Evolutionary conservation across 768 basidiomycete genomes (phyloP).

Genomic region (Tulasnella sp.): DNA sequence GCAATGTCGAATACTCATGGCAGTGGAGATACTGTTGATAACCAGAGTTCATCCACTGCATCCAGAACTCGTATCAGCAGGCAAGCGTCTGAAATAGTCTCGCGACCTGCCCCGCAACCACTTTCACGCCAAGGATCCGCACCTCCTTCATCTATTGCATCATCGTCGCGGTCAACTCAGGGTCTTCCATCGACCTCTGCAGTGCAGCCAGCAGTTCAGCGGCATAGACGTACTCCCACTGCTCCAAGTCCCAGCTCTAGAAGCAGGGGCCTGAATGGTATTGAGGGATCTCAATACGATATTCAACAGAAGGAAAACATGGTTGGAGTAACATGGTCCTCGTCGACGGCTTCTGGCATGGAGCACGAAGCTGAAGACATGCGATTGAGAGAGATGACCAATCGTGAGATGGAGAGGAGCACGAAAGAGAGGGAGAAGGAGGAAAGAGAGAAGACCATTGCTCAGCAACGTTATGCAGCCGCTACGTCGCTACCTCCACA

Average conservation of each 20-base stretch:
- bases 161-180: not conserved
- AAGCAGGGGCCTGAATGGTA: not conserved
- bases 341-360: not conserved
- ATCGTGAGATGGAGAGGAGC: constrained; percentile 2
- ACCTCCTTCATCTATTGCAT: not conserved
- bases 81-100: no score
- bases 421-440: constrained; percentile 4
- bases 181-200: not conserved
- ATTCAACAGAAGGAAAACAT: constrained; percentile 15
- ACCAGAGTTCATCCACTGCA: no score
- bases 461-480: not conserved
- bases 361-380: not conserved
- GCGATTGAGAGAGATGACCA: constrained; percentile 6
- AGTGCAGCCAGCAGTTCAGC: no score
- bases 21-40: no score
- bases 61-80: no score
- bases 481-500: not conserved
- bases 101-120: not conserved
- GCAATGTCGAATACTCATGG: no score
- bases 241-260: not conserved
- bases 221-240: constrained; percentile 6
- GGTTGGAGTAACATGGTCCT: not conserved
- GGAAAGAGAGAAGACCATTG: constrained; percentile 5
- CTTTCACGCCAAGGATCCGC: constrained; percentile 7
- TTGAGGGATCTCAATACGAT: not conserved